These are phyloP conservation scores for Trichosanthes cucumerina DNA, from an alignment of 306 rosid genomes.

Conservation along the genomic window DNA sequence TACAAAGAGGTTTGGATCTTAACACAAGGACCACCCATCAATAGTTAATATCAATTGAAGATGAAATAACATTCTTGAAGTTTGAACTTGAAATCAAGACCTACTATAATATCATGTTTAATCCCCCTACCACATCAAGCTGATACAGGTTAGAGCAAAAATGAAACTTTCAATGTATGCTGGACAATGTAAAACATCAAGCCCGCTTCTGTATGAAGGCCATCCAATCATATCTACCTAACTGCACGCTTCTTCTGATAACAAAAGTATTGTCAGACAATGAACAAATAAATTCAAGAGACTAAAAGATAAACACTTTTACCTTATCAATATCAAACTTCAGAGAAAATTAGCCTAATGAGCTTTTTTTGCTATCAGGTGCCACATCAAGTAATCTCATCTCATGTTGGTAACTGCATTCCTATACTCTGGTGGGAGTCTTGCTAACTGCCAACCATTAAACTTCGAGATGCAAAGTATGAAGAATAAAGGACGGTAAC, in stretches of 20 bases:
- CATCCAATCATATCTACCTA: slow-evolving; percentile 21
- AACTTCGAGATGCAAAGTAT: not conserved
- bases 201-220: not conserved
- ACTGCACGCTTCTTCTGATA: slow-evolving; percentile 76
- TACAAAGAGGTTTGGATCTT: not conserved
- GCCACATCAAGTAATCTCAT: slow-evolving; percentile 64
- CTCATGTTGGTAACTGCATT: slow-evolving; percentile 55
- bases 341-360: slow-evolving; percentile 47
- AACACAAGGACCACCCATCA: not conserved
- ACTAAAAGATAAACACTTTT: slow-evolving; percentile 10
- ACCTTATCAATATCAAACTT: slow-evolving; percentile 87
- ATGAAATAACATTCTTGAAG: not conserved
- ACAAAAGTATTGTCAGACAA: slow-evolving; percentile 23
- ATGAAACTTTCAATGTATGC: not conserved
- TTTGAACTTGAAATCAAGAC: not conserved
- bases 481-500: not conserved
- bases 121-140: not conserved
- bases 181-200: not conserved
- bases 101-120: not conserved
- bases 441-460: slow-evolving; percentile 47
- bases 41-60: not conserved
- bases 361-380: slow-evolving; percentile 58
- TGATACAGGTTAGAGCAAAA: not conserved
- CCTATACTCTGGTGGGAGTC: slow-evolving; percentile 62
- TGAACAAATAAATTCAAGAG: not conserved